A percentile compares a stretch with the other conserved stretches of the same genome.
Evolutionary conservation across 495 filamentous ascomycete species (phyloP).

Genomic region (Penicillium antarcticum): DNA sequence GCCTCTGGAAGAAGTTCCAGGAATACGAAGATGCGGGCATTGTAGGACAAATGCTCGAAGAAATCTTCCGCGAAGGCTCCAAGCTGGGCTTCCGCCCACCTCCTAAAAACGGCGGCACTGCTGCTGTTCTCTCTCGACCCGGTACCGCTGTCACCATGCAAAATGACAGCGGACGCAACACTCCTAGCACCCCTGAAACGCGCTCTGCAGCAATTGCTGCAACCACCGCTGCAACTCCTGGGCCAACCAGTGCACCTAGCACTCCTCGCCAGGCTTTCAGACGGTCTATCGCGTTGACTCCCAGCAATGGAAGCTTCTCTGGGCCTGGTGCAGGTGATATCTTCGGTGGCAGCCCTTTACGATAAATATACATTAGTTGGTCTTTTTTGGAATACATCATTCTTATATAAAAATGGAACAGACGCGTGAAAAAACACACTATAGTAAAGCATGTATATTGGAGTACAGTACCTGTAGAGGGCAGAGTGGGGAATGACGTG

Average conservation of each 20-base stretch:
- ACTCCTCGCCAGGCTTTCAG: constrained; percentile 46
- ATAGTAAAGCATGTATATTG: neutral
- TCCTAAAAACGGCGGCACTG: constrained; percentile 32
- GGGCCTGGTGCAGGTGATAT: constrained; percentile 41
- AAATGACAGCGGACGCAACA: constrained; percentile 43
- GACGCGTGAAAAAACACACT: no score
- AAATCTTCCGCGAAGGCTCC: constrained; percentile 73
- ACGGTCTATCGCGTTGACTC: constrained; percentile 45
- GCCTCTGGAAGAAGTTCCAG: constrained; percentile 83
- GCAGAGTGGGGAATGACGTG: constrained; percentile 1
- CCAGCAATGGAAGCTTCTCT: constrained; percentile 45
- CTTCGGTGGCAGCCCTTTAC: constrained; percentile 42
- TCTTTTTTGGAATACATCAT: neutral
- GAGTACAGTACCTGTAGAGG: no score
- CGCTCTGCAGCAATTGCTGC: neutral
- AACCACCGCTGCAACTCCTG: constrained; percentile 3
- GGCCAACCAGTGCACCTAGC: constrained; percentile 34
- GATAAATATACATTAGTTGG: constrained; percentile 18
- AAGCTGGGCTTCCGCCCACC: constrained; percentile 74
- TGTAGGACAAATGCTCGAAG: constrained; percentile 66
- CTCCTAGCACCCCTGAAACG: constrained; percentile 37
- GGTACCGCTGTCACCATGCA: constrained; percentile 44
- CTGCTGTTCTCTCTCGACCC: constrained; percentile 39
- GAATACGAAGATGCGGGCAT: constrained; percentile 86
- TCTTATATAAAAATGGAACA: no score